Evolutionary conservation across 2,329 filamentous ascomycete genomes (phyloP).

Genomic region (Colletotrichum eremochloae): DNA sequence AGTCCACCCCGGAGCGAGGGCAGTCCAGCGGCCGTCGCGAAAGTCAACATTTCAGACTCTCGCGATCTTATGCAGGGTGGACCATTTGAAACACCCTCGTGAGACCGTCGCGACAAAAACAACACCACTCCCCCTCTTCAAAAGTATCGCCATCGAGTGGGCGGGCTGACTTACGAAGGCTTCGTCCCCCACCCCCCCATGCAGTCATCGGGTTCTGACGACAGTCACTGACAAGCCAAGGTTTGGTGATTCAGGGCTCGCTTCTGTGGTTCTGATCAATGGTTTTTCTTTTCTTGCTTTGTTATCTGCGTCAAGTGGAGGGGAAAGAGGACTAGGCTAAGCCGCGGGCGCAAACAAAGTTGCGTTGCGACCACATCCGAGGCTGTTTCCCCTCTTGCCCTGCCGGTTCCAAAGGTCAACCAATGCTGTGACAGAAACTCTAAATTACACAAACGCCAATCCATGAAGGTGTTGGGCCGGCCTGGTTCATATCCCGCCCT

Average conservation of each 20-base stretch:
- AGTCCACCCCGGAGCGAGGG: neutral
- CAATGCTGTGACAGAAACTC: slow-evolving; percentile 29
- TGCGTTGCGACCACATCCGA: slow-evolving; percentile 6
- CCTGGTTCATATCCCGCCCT: slow-evolving; percentile 6
- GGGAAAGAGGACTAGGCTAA: neutral
- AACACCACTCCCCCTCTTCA: neutral
- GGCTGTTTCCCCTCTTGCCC: slow-evolving; percentile 1
- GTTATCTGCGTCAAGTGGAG: neutral
- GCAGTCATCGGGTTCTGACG: neutral
- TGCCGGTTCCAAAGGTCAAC: slow-evolving; percentile 2
- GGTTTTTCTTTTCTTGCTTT: slow-evolving; percentile 10
- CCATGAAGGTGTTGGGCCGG: slow-evolving; percentile 38
- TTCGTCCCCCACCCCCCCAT: neutral
- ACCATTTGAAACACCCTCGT: neutral
- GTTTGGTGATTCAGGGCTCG: neutral
- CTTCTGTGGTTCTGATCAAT: slow-evolving; percentile 8
- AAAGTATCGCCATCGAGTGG: neutral
- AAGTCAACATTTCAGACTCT: neutral
- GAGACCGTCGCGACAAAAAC: neutral
- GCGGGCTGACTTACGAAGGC: too few relatives aligned
- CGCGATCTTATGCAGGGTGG: neutral
- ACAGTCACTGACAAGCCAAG: neutral
- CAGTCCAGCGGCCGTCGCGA: neutral
- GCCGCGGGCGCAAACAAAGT: slow-evolving; percentile 11
- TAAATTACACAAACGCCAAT: slow-evolving; percentile 38